Evolutionary conservation across 2,329 filamentous ascomycete species (phyloP), one percentile per base, ranked within the genome.

Genomic region (Diaporthe citriasiana): DNA sequence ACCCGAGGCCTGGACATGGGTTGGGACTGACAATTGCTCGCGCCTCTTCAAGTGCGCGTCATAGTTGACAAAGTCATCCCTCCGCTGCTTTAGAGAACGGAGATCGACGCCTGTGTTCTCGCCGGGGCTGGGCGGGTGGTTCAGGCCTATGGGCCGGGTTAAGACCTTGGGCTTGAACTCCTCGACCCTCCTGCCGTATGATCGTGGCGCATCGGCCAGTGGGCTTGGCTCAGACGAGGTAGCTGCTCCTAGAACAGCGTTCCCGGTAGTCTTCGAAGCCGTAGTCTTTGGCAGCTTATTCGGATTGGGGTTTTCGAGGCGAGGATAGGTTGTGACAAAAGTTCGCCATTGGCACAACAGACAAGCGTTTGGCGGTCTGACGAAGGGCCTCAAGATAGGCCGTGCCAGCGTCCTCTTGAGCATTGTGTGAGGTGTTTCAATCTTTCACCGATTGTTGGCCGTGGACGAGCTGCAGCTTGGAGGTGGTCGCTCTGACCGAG

Each of bases 11-110:
- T 5, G 40, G 25, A 19, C n/a, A 2, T 17, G 13, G 27, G 71
- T 13, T 15, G 7, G 47, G 51, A 75, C 87, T 77, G 88, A 95
- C 93, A 98, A 87, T 81, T 94, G 88, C 78, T 94, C 89, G 77
- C 96, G 90, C 77, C 92, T 90, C 77, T 90, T 87, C 10, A 98
- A 84, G 81, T 98, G 95, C 82, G 94, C 95, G 74, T 97, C 93
- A 80, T 94, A 95, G 83, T 97, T 88, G 76, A 94, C 91, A 81
- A 97, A 95, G 81, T 98, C 95, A 76, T 94, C 91, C 53, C 92
- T 89, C 66, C 91, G 90, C 83, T 98, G 88, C 75, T 87, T 86
- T 76, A 93, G 82, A 0, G 91, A 88, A 53, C 95, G 91, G 25
- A 78, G 80, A 79, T 97, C 94, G 75, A 93, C 82, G 70, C 95